Evolutionary conservation across 2,329 filamentous ascomycete species (phyloP), one percentile per base, ranked within the genome.

Genomic region (Neonectria punicea): DNA sequence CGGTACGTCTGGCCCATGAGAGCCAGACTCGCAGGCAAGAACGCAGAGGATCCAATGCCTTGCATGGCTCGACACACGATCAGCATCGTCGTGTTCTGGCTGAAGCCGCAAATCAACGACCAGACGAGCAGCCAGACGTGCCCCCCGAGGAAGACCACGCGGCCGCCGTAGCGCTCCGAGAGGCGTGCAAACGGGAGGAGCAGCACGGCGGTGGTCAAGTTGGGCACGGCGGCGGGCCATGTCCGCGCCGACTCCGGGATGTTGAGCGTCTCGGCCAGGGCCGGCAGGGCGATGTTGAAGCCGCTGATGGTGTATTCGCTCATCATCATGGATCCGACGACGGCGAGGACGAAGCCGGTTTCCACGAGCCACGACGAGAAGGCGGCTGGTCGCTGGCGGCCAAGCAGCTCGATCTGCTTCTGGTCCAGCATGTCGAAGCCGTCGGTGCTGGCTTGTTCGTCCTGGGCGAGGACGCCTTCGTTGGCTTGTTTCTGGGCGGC

Each of bases 281-380:
- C 87, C 1, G 93, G 93, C 0, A 94, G 80, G 41, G 94, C 87
- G 70, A 92, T 90, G 67, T 86, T 87, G 78, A 94, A 96, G 47
- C 93, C 93, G 55, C 90, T 91, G 60, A 94, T 87, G 75, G 90
- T 92, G 79, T 90, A 94, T 80, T 94, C 92, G 72, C 86, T 83
- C 74, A 91, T 83, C 66, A 91, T 85, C 79, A 91, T 89, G 55
- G 88, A 90, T 67, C 87, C 85, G 11, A 90, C 79, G 30, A 91
- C 82, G 2, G 88, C 87, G 69, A 87, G 85, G 74, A 89, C 85
- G 74, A 92, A 92, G 28, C 85, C 84, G 9, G 87, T 66, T 73
- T 92, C 90, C 28, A 84, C 76, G 78, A 83, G 82, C 50, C 79
- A 74, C 2, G 82, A 83, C 5, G 77, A 75, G 73, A 92, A 89